Evolutionary conservation across 1,284 basidiomycete species (phyloP).

Genomic region (Pseudozyma hubeiensis): DNA sequence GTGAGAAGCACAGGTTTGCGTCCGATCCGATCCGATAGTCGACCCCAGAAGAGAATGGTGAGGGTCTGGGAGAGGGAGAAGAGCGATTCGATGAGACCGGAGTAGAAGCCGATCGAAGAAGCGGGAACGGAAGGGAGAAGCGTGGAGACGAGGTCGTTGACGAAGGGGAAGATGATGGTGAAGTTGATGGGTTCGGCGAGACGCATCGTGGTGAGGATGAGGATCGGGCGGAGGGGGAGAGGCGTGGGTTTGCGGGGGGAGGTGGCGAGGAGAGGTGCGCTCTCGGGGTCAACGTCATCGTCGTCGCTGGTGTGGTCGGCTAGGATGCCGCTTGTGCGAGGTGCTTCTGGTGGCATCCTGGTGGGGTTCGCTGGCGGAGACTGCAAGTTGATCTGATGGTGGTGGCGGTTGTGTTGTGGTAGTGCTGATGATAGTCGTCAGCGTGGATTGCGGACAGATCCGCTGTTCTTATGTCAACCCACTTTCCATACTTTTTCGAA

Average conservation of each 20-base stretch:
- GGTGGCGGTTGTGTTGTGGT: no score
- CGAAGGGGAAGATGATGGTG: slow-evolving; percentile 80
- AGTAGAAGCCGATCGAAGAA: slow-evolving; percentile 71
- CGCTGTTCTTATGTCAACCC: no score
- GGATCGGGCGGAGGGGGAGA: slow-evolving; percentile 74
- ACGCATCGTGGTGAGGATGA: slow-evolving; percentile 70
- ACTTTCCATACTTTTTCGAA: no score
- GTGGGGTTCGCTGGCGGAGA: no score
- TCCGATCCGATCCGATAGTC: slow-evolving; percentile 67
- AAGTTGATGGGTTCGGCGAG: slow-evolving; percentile 73
- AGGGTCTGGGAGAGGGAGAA: slow-evolving; percentile 68
- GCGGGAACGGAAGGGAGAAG: slow-evolving; percentile 15
- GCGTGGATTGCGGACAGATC: no score
- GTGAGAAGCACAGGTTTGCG: slow-evolving; percentile 69
- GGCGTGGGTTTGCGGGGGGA: slow-evolving; percentile 61
- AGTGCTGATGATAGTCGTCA: no score
- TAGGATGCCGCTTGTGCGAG: not conserved
- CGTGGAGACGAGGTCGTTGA: slow-evolving; percentile 72
- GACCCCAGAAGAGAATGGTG: slow-evolving; percentile 70
- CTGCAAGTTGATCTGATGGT: not conserved
- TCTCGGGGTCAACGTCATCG: slow-evolving; percentile 11
- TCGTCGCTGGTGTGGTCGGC: not conserved
- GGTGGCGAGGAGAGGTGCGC: slow-evolving; percentile 8
- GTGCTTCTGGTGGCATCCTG: not conserved
- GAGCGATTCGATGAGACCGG: slow-evolving; percentile 73